These are phyloP conservation scores for Ilex aquifolium DNA, from an alignment of 257 asterid species.

Conservation along the genomic window DNA sequence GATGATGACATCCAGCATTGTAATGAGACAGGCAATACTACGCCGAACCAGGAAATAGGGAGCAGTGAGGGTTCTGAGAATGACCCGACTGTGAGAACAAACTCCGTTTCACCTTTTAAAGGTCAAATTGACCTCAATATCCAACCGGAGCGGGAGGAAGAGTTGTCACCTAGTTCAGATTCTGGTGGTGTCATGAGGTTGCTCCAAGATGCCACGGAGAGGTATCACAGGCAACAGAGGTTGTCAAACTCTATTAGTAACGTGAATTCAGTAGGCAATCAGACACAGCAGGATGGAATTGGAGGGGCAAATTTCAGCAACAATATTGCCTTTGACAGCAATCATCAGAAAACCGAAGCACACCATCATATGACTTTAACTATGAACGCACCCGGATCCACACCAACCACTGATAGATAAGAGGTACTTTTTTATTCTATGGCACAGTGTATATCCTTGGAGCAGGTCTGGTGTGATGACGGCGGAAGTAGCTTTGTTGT, in stretches of 20 bases:
- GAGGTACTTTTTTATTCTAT: not conserved
- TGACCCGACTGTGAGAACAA: constrained; percentile 18
- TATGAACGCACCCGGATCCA: not conserved
- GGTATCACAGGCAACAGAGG: not conserved
- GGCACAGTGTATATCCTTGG: not conserved
- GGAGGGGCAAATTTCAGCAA: not conserved
- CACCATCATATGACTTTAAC: not conserved
- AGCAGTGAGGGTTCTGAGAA: constrained; percentile 27
- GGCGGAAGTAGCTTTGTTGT: not conserved
- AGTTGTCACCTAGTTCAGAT: not conserved
- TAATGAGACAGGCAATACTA: constrained; percentile 7
- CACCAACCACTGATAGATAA: not conserved
- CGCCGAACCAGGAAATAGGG: constrained; percentile 15
- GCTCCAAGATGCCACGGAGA: not conserved
- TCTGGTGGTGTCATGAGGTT: not conserved
- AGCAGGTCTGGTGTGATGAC: not conserved
- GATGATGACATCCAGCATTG: constrained; percentile 2
- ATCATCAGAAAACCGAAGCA: not conserved
- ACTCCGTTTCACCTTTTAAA: not conserved
- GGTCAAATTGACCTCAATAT: not conserved
- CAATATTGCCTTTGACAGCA: not conserved
- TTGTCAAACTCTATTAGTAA: not conserved
- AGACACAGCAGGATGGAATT: not conserved
- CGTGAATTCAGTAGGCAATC: not conserved
- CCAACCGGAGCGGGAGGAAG: constrained; percentile 1